Conservation (phyloP, 2,329 filamentous ascomycete genomes). For the Boeremia exigua region DNA sequence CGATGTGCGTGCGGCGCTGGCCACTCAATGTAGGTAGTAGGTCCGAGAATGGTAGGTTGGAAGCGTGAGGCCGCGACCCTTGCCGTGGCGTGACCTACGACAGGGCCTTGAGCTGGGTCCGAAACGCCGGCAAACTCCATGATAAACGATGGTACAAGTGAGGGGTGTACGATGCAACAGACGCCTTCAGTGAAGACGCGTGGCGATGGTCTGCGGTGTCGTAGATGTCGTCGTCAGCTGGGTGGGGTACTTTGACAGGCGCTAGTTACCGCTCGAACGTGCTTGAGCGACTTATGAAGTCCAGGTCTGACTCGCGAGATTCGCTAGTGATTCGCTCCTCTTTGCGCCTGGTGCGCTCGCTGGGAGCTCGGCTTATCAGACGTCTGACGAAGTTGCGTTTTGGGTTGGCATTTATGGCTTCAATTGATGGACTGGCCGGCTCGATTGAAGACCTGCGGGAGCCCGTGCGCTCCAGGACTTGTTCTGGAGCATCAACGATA, state of each 20-base stretch:
- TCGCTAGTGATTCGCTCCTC: constrained; percentile 42
- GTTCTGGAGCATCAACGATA: constrained; percentile 50
- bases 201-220: constrained; percentile 11
- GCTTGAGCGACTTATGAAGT: constrained; percentile 44
- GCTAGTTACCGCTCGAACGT: constrained; percentile 41
- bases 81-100: constrained; percentile 13
- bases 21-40: constrained; percentile 14
- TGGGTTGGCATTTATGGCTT: constrained; percentile 42
- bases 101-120: constrained; percentile 8
- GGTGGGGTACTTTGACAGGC: constrained; percentile 21
- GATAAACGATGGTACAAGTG: constrained; percentile 27
- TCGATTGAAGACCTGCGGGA: constrained; percentile 39
- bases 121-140: constrained; percentile 21
- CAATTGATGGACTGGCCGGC: constrained; percentile 35
- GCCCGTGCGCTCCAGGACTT: constrained; percentile 23
- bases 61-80: constrained; percentile 19
- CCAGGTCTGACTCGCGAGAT: constrained; percentile 40
- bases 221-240: constrained; percentile 28
- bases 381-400: constrained; percentile 48
- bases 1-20: constrained; percentile 12
- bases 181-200: constrained; percentile 24
- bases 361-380: constrained; percentile 53
- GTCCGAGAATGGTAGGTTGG: constrained; percentile 15
- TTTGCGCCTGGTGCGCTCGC: constrained; percentile 49
- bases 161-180: constrained; percentile 27